A percentile compares a stretch with the other conserved stretches of the same genome.
phyloP scores from a whole-genome alignment of 2,329 filamentous ascomycete genomes.

The Periconia digitata region DNA sequence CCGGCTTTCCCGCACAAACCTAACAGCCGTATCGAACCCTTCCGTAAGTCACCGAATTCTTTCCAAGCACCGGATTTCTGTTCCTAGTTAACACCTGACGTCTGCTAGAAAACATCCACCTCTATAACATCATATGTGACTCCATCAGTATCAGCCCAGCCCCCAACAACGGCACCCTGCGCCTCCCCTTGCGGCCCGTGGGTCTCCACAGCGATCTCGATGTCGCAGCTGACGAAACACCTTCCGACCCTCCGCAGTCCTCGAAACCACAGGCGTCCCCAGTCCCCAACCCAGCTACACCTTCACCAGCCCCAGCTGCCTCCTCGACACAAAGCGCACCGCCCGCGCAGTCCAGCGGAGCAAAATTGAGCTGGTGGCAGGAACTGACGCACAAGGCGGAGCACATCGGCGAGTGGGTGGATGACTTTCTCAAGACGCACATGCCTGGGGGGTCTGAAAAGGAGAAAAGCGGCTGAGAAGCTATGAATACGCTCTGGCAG shows the following conservation, averaged over 20 bases:
- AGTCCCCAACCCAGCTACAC: slow-evolving; percentile 4
- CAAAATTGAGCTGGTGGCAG: slow-evolving; percentile 35
- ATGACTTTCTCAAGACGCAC: slow-evolving; percentile 34
- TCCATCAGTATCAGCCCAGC: slow-evolving; percentile 72
- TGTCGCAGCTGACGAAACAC: slow-evolving; percentile 50
- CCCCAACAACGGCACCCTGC: slow-evolving; percentile 85
- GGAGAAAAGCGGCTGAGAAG: too few relatives aligned
- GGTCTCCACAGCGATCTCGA: slow-evolving; percentile 61
- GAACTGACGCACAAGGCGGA: slow-evolving; percentile 42
- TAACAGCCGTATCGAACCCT: slow-evolving; percentile 76
- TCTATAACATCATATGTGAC: slow-evolving; percentile 94
- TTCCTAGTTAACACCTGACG: neutral
- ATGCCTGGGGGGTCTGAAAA: slow-evolving; percentile 16
- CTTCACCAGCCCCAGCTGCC: slow-evolving; percentile 1
- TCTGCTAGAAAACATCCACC: slow-evolving; percentile 80
- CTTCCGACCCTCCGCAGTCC: slow-evolving; percentile 52
- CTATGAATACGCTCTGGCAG: too few relatives aligned
- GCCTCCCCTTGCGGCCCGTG: slow-evolving; percentile 66
- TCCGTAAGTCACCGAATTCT: slow-evolving; percentile 67
- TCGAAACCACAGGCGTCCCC: too few relatives aligned
- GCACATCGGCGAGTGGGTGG: slow-evolving; percentile 39
- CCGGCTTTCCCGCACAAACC: slow-evolving; percentile 87
- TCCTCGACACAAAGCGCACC: slow-evolving; percentile 16
- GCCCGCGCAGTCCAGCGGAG: slow-evolving; percentile 9
- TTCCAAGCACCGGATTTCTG: neutral